Evolutionary conservation across 2,329 filamentous ascomycete species (phyloP).

Genomic region (Trichoderma asperellum): DNA sequence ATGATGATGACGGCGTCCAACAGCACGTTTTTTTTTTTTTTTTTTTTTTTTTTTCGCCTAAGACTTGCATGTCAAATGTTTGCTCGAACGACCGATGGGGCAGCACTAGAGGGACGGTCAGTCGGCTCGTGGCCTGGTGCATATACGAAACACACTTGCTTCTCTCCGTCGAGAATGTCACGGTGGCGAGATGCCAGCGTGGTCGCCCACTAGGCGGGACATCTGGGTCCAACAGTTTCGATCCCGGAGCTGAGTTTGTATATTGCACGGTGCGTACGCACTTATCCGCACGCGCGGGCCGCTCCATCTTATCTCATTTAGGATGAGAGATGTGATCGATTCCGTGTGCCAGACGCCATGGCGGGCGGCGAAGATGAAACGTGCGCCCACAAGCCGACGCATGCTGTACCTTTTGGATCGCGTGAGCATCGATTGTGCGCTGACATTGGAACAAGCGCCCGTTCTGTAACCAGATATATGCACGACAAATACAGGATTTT

Average conservation of each 20-base stretch:
- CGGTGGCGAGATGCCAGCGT: conserved; percentile 21
- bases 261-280: conserved; percentile 25
- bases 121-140: conserved; percentile 3
- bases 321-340: conserved; percentile 28
- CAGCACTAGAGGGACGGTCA: not conserved
- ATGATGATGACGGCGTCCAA: conserved; percentile 13
- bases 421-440: not conserved
- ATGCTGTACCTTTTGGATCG: not conserved
- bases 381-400: not conserved
- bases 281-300: conserved; percentile 28
- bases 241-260: conserved; percentile 29
- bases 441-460: not conserved
- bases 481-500: not conserved
- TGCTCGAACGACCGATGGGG: conserved; percentile 17
- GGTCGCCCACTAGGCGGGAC: conserved; percentile 6
- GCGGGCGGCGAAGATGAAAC: conserved; percentile 20
- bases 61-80: conserved; percentile 10
- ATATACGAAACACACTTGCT: not conserved
- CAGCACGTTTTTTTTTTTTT: not conserved
- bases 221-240: conserved; percentile 23
- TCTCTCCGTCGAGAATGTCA: not conserved
- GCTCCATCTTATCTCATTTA: conserved; percentile 26
- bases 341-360: conserved; percentile 20
- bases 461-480: not conserved
- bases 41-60: not conserved